Percentiles rank a stretch among this genome's conserved stretches.
Conservation (phyloP, 208 protist species). For the Balamuthia mandrillaris region DNA sequence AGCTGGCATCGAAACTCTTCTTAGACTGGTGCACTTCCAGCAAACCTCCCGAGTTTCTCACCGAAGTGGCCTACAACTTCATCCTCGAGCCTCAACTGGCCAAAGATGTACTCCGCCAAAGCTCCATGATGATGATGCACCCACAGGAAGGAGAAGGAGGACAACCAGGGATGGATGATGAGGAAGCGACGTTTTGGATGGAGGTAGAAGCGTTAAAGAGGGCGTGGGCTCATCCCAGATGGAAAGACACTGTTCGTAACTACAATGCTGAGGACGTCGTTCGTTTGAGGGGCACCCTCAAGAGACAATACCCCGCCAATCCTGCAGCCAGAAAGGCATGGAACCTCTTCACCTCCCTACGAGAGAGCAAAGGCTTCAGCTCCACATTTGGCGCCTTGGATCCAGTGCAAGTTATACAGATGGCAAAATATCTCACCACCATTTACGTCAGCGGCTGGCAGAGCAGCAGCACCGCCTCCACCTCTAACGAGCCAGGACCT, state of each 20-base stretch:
- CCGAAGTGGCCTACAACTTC: background rate
- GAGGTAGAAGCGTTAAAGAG: constrained; percentile 45
- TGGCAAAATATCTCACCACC: constrained; percentile 72
- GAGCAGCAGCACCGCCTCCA: constrained; percentile 73
- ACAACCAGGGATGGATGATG: background rate
- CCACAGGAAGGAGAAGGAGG: background rate
- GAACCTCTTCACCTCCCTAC: background rate
- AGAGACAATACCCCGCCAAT: constrained; percentile 47
- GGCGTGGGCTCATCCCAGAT: constrained; percentile 47
- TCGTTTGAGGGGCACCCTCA: constrained; percentile 55
- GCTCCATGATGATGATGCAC: background rate
- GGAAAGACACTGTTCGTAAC: constrained; percentile 41
- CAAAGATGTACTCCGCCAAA: too few relatives aligned
- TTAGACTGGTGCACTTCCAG: background rate
- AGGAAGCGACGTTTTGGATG: constrained; percentile 29
- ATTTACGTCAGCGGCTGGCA: constrained; percentile 80
- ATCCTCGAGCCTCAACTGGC: background rate
- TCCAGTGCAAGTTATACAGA: constrained; percentile 75
- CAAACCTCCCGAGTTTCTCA: constrained; percentile 2
- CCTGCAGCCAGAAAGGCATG: constrained; percentile 47
- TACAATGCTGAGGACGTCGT: constrained; percentile 69
- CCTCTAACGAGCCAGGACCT: constrained; percentile 68
- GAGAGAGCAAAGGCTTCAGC: constrained; percentile 7
- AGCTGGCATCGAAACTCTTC: constrained; percentile 7
- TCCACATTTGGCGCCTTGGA: constrained; percentile 74